Evolutionary conservation across 2,329 filamentous ascomycete genomes (phyloP), one percentile per base, ranked within the genome.

Genomic region (Phoma herbarum): DNA sequence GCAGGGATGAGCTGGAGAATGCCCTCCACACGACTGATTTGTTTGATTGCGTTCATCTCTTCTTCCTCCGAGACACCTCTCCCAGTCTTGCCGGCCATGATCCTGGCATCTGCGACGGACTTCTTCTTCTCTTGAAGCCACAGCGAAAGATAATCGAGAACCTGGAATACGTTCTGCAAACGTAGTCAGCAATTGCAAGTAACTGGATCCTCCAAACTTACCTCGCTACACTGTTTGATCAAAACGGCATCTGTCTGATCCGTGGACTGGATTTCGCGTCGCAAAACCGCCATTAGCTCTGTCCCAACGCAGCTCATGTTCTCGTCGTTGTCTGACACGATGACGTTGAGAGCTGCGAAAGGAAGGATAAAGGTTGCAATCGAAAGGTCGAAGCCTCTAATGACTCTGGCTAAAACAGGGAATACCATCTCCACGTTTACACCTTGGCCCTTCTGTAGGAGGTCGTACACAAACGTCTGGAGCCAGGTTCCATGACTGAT

Each of bases 281-380:
- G 79, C n/a, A 99, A 79, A 29, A 99, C 88, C 3, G 81, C 84
- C 57, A 90, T 82, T 25, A 99, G 78, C 77, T 99, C 96, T 11
- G 81, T 77, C n/a, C 87, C 81, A 31, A 97, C 84, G 53, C 88
- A 83, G 22, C 84, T 75, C 47, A 86, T 85, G 64, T 93, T 86
- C 53, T 84, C 69, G 25, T 89, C 83, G 1, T 84, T 85, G 22
- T 91, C 87, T 23, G 90, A 90, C 11, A 96, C 83, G 20, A 97
- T 85, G 28, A 94, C 85, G 71, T 97, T 96, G 31, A 97, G 78
- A 3, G 91, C 88, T 16, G 93, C 84, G 73, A 95, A 98, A 0
- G 95, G 96, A 16, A 99, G 83, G 29, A 99, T 81, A 68, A 97
- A 98, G 42, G 90, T 90, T 0, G 93, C 87, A 29, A 97, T 93